Percentiles rank a stretch among this genome's conserved stretches.
Conservation (phyloP, 2,329 filamentous ascomycete genomes). For the Volutella citrinella region DNA sequence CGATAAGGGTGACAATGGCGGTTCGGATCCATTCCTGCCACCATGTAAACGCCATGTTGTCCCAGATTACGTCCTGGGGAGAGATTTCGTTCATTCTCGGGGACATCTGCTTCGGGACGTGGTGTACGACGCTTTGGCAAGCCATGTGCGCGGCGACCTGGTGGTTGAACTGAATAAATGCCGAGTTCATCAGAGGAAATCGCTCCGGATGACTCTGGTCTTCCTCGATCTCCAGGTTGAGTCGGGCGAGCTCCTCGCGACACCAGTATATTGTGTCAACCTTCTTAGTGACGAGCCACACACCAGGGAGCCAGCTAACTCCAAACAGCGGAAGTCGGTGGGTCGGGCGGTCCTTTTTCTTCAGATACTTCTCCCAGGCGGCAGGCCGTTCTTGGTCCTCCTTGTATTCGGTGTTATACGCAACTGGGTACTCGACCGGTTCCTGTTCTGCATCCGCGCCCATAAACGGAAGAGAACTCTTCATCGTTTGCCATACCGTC, state of each 20-base stretch:
- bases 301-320: conserved; percentile 68
- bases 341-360: conserved; percentile 77
- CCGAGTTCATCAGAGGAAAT: conserved; percentile 91
- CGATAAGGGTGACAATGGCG: conserved; percentile 59
- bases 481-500: conserved; percentile 50
- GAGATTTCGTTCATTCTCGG: conserved; percentile 91
- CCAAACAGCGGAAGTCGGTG: conserved; percentile 67
- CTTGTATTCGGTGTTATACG: conserved; percentile 58
- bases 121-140: conserved; percentile 86
- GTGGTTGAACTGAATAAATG: conserved; percentile 98
- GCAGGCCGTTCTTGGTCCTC: conserved; percentile 61
- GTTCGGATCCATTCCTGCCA: conserved; percentile 83
- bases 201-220: conserved; percentile 84
- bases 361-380: conserved; percentile 80
- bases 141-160: conserved; percentile 98
- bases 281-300: conserved; percentile 82
- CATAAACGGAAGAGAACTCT: conserved; percentile 47
- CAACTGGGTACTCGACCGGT: conserved; percentile 55
- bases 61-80: conserved; percentile 90
- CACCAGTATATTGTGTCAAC: conserved; percentile 95
- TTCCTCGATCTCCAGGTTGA: conserved; percentile 88
- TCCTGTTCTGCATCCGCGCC: conserved; percentile 38
- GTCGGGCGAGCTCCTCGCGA: conserved; percentile 76
- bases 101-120: conserved; percentile 89
- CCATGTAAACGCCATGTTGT: conserved; percentile 95